Base-by-base conservation (phyloP, 768 basidiomycete species). In the Boletellus sp. region DNA sequence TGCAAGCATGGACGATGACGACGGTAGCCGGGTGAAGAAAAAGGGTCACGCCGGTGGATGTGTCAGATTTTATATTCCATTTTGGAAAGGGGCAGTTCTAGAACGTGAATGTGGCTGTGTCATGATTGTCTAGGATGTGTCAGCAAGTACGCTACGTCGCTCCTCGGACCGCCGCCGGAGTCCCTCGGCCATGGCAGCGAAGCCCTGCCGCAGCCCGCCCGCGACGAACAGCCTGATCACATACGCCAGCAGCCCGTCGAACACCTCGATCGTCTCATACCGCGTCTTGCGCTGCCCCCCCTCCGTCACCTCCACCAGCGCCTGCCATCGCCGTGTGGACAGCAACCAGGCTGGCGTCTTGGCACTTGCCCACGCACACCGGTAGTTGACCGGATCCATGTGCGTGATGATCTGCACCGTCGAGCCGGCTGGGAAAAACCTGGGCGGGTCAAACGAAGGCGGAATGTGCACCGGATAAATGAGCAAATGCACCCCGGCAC, bases 201-300 rank as follows among this genome's bases (percentile, higher is more conserved):
- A 80, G 0, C 76, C 79, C 43, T 62, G 36, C 23, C 63, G 61
- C 43, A 87, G 60, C 37, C 76, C 73, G 13, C 57, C 52, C 13
- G 72, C 66, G 13, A 80, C 58, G 46, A 78, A 71, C 35, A 70
- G 66, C 55, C 70, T 73, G 45, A 85, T 65, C 10, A 80, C 1
- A 56, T 84, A 81, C 33, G 83, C 84, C 11, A 78, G 47, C 2
- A 76, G 16, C 0, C 84, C 84, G 16, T 65, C 64, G 45, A 86
- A 87, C 24, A 79, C 80, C 59, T 84, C 83, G 9, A 74, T 65
- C 6, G 77, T 79, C 64, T 87, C 84, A 53, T 89, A 89, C 42
- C 72, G 75, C 24, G 84, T 85, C 56, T 78, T 76, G 26, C 40
- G 64, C 10, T 48, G 58, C 33, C 76, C 79, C 1, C 70, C 73